Base-by-base conservation (phyloP, 805 yeast species). In the Grigorovia transvaalensis region DNA sequence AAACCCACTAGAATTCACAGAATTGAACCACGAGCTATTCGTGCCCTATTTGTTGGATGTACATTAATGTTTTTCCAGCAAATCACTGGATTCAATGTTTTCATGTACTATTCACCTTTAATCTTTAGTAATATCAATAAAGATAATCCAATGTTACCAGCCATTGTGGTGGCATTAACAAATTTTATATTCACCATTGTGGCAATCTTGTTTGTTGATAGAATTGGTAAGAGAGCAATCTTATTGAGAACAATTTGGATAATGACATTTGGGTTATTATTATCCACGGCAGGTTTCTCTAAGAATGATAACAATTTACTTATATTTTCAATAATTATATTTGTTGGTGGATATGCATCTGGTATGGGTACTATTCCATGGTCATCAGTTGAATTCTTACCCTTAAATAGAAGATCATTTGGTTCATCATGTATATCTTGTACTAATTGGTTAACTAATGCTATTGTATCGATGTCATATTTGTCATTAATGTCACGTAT, bases 91-190 rank as follows among this genome's bases (percentile, higher is more conserved):
- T 76, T 79, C 61, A 80, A 80, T 66, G 79, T 81, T 44, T 79
- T 81, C 59, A 78, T 80, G 76, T 80, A 79, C 64, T 81, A 80
- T 59, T 78, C 82, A 6, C 77, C 84, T 9, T 71, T 81, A 13
- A 74, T 81, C 46, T 72, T 78, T 19, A 80, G 81, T 4, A 67
- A 76, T 56, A 59, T 69, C 9, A 76, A 79, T 60, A 38, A 15
- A 15, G 17, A 38, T 38, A 29, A 46, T 46, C 81, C 84, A n/a
- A 70, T 80, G 59, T 62, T 74, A 45, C 79, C 82, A 2, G 78
- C 83, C 8, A 76, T 79, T 29, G 60, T 75, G 20, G 73, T 80
- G 47, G 82, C 84, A 50, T 60, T 73, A 17, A 77, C 80, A 27
- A 81, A 81, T 60, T 79, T 80, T 56, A 56, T 69, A 3, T 79